These are phyloP conservation scores for Saccharomycopsis capsularis DNA, from an alignment of 805 yeast genomes.

Conservation along the genomic window DNA sequence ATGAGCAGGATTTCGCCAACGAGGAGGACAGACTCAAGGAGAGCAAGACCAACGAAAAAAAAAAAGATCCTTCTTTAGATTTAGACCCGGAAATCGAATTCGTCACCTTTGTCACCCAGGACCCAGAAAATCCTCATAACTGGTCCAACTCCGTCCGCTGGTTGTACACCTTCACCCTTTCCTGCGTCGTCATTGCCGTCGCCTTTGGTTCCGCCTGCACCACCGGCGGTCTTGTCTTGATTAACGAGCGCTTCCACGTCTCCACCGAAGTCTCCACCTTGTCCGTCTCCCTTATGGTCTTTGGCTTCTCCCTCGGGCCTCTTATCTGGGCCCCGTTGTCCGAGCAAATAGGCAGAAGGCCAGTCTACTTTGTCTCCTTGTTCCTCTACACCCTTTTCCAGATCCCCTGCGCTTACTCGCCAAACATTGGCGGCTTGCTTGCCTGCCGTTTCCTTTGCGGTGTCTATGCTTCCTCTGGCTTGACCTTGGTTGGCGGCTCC, in stretches of 20 bases:
- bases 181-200: conserved; percentile 74
- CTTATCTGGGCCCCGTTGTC: conserved; percentile 83
- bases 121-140: conserved; percentile 87
- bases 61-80: conserved; percentile 21
- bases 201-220: conserved; percentile 92
- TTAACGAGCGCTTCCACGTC: conserved; percentile 60
- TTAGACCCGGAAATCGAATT: conserved; percentile 53
- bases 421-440: conserved; percentile 72
- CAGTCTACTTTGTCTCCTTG: conserved; percentile 73
- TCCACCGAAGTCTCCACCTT: conserved; percentile 72
- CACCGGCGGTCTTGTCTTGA: conserved; percentile 74
- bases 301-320: conserved; percentile 86
- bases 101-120: conserved; percentile 72
- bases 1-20: conserved; percentile 19
- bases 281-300: conserved; percentile 79
- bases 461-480: conserved; percentile 75
- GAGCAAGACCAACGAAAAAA: conserved; percentile 4
- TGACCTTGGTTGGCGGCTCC: conserved; percentile 85
- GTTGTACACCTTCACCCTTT: conserved; percentile 60
- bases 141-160: conserved; percentile 58
- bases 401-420: conserved; percentile 80
- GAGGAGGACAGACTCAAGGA: conserved; percentile 26
- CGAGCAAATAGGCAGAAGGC: conserved; percentile 80
- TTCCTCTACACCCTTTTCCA: conserved; percentile 71
- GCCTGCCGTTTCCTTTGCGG: conserved; percentile 86